A percentile compares a stretch with the other conserved stretches of the same genome.
Evolutionary conservation across 306 rosid species (phyloP).

Genomic region (Medicago lupulina): DNA sequence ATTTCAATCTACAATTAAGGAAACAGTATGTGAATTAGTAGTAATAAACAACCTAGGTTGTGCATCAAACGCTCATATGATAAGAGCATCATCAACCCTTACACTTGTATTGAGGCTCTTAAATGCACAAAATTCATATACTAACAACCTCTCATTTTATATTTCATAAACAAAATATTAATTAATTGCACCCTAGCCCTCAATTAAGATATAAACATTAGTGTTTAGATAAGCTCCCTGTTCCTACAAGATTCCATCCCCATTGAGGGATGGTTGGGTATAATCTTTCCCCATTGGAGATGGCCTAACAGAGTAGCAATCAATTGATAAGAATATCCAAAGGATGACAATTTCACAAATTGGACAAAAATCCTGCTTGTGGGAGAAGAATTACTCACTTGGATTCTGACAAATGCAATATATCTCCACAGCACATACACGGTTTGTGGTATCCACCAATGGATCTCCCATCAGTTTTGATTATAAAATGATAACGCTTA

Average conservation of each 20-base stretch:
- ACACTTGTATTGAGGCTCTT: background rate
- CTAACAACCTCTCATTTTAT: background rate
- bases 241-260: background rate
- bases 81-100: slow-evolving; percentile 11
- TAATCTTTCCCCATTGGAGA: background rate
- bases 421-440: slow-evolving; percentile 97
- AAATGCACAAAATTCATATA: background rate
- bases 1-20: slow-evolving; percentile 26
- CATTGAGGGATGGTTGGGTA: background rate
- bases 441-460: slow-evolving; percentile 97
- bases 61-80: slow-evolving; percentile 13
- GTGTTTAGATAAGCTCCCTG: background rate
- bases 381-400: slow-evolving; percentile 62
- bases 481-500: slow-evolving; percentile 91
- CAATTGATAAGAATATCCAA: slow-evolving; percentile 4
- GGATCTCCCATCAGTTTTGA: slow-evolving; percentile 89
- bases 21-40: slow-evolving; percentile 29
- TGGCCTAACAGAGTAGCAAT: slow-evolving; percentile 5
- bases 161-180: background rate
- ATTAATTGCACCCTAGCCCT: background rate
- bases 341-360: slow-evolving; percentile 11
- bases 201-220: background rate
- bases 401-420: slow-evolving; percentile 89
- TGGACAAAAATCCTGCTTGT: background rate
- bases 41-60: slow-evolving; percentile 12